Evolutionary conservation across 2,329 filamentous ascomycete genomes (phyloP).

Genomic region (Ascochyta viciae-villosae): DNA sequence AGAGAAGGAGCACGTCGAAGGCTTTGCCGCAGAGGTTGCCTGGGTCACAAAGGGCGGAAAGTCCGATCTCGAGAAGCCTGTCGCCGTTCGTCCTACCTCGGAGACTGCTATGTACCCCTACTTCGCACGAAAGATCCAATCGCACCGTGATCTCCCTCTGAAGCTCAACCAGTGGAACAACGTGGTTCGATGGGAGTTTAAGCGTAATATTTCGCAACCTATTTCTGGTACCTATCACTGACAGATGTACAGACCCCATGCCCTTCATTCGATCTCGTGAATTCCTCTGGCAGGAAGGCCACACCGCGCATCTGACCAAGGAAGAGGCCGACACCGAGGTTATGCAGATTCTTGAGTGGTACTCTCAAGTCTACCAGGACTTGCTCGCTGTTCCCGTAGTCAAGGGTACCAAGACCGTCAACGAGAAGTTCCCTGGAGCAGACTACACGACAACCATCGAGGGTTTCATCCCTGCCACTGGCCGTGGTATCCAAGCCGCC

Average conservation of each 20-base stretch:
- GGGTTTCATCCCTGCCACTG: constrained; percentile 94
- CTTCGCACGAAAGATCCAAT: constrained; percentile 96
- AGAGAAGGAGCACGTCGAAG: constrained; percentile 97
- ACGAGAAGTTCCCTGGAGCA: constrained; percentile 96
- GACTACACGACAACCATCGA: constrained; percentile 97
- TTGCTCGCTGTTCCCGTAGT: constrained; percentile 94
- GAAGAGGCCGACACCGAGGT: constrained; percentile 84
- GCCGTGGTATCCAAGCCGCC: constrained; percentile 93
- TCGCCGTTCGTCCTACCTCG: constrained; percentile 72
- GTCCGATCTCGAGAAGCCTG: constrained; percentile 84
- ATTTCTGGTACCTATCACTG: constrained; percentile 46
- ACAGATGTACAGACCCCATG: constrained; percentile 55
- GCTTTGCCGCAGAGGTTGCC: constrained; percentile 90
- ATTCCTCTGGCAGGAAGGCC: constrained; percentile 98
- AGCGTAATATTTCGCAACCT: constrained; percentile 56
- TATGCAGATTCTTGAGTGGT: constrained; percentile 89
- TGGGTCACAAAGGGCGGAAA: constrained; percentile 93
- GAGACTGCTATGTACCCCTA: constrained; percentile 93
- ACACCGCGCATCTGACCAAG: constrained; percentile 89
- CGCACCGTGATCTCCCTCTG: constrained; percentile 91
- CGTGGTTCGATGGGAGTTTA: constrained; percentile 94
- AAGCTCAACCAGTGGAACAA: constrained; percentile 99
- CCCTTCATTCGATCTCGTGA: constrained; percentile 86
- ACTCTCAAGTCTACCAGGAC: constrained; percentile 90
- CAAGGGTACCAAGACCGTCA: constrained; percentile 92